Conservation (phyloP, 176 grass and related monocot species). For the Carex scoparia region DNA sequence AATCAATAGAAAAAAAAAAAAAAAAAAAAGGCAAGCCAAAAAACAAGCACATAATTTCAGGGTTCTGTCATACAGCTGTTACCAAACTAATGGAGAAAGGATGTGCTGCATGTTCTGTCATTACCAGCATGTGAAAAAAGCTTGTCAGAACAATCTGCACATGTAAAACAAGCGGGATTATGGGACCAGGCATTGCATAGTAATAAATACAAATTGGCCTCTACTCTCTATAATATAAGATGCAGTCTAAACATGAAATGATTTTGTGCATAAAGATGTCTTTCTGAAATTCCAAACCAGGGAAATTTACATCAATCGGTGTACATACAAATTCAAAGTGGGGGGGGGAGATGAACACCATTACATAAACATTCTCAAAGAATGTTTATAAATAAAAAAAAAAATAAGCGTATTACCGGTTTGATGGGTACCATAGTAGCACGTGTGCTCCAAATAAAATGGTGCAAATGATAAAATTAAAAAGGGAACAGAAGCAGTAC, state of each 20-base stretch:
- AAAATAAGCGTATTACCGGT: background rate
- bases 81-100: background rate
- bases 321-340: too few species aligned
- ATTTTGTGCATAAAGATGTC: background rate
- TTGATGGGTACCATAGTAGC: background rate
- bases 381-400: too few species aligned
- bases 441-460: background rate
- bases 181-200: background rate
- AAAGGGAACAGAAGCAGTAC: background rate
- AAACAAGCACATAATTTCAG: background rate
- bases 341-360: background rate
- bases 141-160: background rate
- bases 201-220: background rate
- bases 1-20: background rate
- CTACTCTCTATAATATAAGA: background rate
- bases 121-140: background rate
- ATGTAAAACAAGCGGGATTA: background rate
- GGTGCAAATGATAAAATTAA: background rate
- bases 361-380: too few species aligned
- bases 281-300: background rate
- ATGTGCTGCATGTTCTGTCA: background rate
- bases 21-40: background rate
- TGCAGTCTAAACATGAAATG: background rate
- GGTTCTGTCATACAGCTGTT: background rate
- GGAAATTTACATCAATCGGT: too few species aligned